A percentile compares a stretch with the other conserved stretches of the same genome.
phyloP scores from a whole-genome alignment of 2,329 filamentous ascomycete species.

The Exophiala viscosa region DNA sequence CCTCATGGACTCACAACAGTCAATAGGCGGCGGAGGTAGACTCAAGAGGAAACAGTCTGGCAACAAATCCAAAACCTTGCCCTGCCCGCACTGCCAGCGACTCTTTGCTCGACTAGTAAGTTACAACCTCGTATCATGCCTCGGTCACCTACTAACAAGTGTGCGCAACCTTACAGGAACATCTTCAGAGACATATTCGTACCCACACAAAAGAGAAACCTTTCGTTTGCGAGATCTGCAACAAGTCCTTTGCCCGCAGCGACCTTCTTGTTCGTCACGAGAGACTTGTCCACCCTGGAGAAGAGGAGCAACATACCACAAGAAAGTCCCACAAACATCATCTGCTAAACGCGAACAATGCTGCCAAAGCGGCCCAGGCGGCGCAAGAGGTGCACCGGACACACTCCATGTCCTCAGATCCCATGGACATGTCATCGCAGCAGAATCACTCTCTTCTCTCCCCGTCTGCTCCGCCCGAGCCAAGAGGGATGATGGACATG shows the following conservation, averaged over 20 bases:
- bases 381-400: constrained; percentile 10
- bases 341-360: constrained; percentile 21
- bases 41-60: constrained; percentile 29
- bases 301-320: constrained; percentile 32
- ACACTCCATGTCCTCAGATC: constrained; percentile 16
- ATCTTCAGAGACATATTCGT: constrained; percentile 51
- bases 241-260: constrained; percentile 48
- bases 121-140: constrained; percentile 1
- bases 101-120: constrained; percentile 43
- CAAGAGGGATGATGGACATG: constrained; percentile 44
- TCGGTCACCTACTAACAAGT: constrained; percentile 12
- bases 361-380: constrained; percentile 12
- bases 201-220: constrained; percentile 51
- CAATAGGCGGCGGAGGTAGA: constrained; percentile 17
- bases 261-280: constrained; percentile 50
- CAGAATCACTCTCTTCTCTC: constrained; percentile 34
- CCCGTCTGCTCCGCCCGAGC: constrained; percentile 36
- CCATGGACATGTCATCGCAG: constrained; percentile 27
- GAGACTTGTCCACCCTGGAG: constrained; percentile 46
- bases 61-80: constrained; percentile 44
- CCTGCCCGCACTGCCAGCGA: constrained; percentile 48
- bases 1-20: constrained; percentile 21
- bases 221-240: constrained; percentile 48
- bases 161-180: constrained; percentile 33
- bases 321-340: constrained; percentile 28